Conservation (phyloP, 1,284 basidiomycete species). For the Rhizoctonia solani region DNA sequence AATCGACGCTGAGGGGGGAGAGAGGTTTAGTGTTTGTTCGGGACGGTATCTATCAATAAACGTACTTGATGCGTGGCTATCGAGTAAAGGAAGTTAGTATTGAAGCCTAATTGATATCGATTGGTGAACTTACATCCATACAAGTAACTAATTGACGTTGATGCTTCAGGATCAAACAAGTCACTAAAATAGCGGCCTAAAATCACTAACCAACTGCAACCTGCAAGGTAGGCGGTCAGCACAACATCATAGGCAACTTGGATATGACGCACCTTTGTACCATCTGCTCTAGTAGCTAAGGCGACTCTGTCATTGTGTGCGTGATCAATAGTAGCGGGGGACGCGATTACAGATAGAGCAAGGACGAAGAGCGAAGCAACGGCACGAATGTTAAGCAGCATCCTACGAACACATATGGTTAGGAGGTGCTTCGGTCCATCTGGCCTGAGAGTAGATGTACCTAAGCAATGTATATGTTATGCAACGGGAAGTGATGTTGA, state of each 20-base stretch:
- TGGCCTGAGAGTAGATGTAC: too few species aligned
- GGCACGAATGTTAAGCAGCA: background rate
- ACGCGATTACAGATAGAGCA: background rate
- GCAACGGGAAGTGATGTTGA: too few species aligned
- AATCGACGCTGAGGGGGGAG: conserved; percentile 52
- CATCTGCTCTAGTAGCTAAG: background rate
- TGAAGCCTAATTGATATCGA: background rate
- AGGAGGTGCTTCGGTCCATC: too few species aligned
- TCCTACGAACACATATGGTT: too few species aligned
- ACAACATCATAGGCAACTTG: background rate
- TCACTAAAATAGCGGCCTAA: background rate
- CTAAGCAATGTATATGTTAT: too few species aligned
- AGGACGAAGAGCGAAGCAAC: background rate
- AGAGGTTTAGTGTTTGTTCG: conserved; percentile 44
- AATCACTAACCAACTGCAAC: conserved; percentile 10
- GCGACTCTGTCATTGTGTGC: background rate
- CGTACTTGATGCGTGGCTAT: conserved; percentile 44
- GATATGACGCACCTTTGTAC: background rate
- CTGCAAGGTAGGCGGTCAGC: background rate
- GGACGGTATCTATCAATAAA: background rate
- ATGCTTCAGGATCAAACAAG: background rate
- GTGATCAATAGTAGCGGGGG: background rate
- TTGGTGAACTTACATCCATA: background rate
- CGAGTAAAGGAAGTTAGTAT: background rate
- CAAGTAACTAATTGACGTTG: background rate